Evolutionary conservation across 1,284 basidiomycete genomes (phyloP), one percentile per base, ranked within the genome.

Genomic region (Fomitopsis pinicola): DNA sequence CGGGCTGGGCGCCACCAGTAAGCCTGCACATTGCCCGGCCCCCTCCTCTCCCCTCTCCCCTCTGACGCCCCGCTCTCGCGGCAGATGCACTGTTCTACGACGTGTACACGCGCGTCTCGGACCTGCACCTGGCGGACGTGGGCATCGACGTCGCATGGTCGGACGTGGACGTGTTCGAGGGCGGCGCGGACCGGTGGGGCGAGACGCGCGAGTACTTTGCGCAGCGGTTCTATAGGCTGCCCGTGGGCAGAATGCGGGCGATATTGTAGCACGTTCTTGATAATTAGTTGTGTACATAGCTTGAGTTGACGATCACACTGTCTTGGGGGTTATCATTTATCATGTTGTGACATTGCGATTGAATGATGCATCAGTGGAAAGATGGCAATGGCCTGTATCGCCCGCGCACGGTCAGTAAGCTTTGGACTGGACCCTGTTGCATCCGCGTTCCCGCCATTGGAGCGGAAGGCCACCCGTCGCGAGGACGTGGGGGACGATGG

Each of bases 1-100:
- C 72, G 97, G 97, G 5, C 82, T 99, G 1, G 97, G 94, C 17
- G 97, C 95, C 26, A 98, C 95, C 9, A 96, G 95, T 94, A 71
- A 64, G 78, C 78, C 17, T 63, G 57, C 55, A 36, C 55, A 36
- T 38, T 26, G 53, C 58, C 61, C 45, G 58, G 8, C 38, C 42
- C 28, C 17, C 30, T 4, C 10, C 14, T n/a, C 10, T 22, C 22
- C 22, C 22, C 22, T 22, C 22, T n/a, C n/a, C 42, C 19, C 8
- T 36, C 42, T 55, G 33, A 58, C 17, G 44, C 17, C n/a, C 22
- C 9, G 7, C 42, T 50, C 14, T 26, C 58, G 59, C n/a, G 33
- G 19, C 70, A 95, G 93, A 95, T 75, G 80, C 88, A 0, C 79
- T 90, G 6, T 94, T 95, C 71, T 97, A 98, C 75, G 94, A 97